phyloP scores from a whole-genome alignment of 805 yeast genomes.

The Candida krabiensis region DNA sequence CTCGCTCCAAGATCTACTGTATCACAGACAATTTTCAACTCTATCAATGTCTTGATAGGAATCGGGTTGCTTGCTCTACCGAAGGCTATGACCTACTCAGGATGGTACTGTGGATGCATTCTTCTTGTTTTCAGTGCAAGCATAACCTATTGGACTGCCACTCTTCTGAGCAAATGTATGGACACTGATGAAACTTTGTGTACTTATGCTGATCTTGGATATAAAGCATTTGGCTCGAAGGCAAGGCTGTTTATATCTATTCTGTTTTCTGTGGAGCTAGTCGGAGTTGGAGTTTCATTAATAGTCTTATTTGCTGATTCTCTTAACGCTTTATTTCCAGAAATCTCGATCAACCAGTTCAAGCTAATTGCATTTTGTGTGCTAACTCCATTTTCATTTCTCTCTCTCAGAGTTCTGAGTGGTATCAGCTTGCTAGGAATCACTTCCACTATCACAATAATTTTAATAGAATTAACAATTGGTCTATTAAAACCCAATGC shows the following conservation, averaged over 20 bases:
- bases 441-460: conserved; percentile 50
- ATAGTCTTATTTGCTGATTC: conserved; percentile 86
- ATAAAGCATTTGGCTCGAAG: conserved; percentile 75
- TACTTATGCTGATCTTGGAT: conserved; percentile 88
- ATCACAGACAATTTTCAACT: conserved; percentile 67
- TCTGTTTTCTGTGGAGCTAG: conserved; percentile 71
- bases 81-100: conserved; percentile 61
- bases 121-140: conserved; percentile 60
- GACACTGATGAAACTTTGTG: conserved; percentile 77
- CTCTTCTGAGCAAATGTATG: conserved; percentile 68
- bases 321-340: conserved; percentile 64
- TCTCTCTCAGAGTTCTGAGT: conserved; percentile 56
- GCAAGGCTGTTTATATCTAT: conserved; percentile 75
- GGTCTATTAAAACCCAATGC: conserved; percentile 42
- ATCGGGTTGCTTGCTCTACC: conserved; percentile 69
- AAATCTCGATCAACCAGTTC: conserved; percentile 51
- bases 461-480: conserved; percentile 44
- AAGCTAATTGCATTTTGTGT: conserved; percentile 68
- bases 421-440: conserved; percentile 58
- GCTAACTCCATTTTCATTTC: conserved; percentile 76
- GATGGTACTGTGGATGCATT: conserved; percentile 64
- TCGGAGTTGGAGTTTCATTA: conserved; percentile 81
- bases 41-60: conserved; percentile 66
- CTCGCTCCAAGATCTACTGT: conserved; percentile 80
- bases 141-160: conserved; percentile 76